Evolutionary conservation across 257 asterid species (phyloP).

Genomic region (Striga asiatica): DNA sequence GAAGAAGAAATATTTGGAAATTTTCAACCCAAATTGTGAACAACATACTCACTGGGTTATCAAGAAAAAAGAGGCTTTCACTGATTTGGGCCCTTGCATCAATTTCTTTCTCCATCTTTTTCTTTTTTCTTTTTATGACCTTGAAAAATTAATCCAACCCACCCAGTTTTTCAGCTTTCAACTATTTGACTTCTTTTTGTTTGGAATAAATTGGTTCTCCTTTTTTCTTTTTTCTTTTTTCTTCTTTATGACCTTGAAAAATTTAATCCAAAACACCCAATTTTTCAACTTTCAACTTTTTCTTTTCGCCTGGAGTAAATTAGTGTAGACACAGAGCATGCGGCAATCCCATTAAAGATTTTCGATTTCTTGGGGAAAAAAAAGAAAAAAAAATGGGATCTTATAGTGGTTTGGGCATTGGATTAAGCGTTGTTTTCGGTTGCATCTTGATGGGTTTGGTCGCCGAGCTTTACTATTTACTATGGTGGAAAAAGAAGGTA

Average conservation of each 20-base stretch:
- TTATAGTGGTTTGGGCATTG: constrained; percentile 75
- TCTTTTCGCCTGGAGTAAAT: too few relatives aligned
- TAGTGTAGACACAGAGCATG: not conserved
- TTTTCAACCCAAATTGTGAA: constrained; percentile 3
- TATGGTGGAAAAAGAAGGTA: constrained; percentile 72
- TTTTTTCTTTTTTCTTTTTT: not conserved
- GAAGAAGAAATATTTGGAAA: too few relatives aligned
- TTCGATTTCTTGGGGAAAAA: not conserved
- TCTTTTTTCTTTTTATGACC: not conserved
- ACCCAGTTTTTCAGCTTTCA: too few relatives aligned
- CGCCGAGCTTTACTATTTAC: constrained; percentile 59
- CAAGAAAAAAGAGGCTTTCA: constrained; percentile 17
- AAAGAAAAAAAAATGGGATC: constrained; percentile 41
- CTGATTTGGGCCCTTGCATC: not conserved
- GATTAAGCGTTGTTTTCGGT: constrained; percentile 67
- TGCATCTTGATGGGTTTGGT: constrained; percentile 73
- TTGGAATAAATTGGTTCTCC: constrained; percentile 6
- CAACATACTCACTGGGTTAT: constrained; percentile 11
- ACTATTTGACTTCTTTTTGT: too few relatives aligned
- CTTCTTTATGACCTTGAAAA: not conserved
- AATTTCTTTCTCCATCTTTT: not conserved
- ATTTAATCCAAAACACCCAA: too few relatives aligned
- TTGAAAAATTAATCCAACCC: not conserved
- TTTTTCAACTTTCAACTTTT: too few relatives aligned
- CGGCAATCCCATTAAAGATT: not conserved